Evolutionary conservation across 306 rosid genomes (phyloP).

Genomic region (Casuarina glauca): DNA sequence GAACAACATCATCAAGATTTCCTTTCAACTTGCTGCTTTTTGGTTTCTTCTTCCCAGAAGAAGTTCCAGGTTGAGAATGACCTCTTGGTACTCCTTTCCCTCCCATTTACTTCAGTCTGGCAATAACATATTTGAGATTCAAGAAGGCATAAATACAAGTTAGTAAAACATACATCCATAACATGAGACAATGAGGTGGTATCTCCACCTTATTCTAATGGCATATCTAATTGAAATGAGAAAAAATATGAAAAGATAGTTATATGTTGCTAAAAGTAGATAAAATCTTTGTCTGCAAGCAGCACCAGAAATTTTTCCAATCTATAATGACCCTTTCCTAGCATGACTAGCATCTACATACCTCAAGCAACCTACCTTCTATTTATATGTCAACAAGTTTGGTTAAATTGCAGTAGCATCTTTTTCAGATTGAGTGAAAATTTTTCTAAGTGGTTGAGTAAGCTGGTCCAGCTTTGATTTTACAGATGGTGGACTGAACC

Average conservation of each 20-base stretch:
- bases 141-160: not conserved
- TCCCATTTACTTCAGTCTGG: conserved; percentile 48
- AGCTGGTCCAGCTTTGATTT: not conserved
- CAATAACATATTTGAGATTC: not conserved
- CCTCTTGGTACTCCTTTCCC: conserved; percentile 47
- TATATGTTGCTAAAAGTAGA: not conserved
- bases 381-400: not conserved
- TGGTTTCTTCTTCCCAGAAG: conserved; percentile 46
- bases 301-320: not conserved
- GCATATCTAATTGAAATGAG: not conserved
- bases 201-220: not conserved
- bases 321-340: not conserved
- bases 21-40: conserved; percentile 37
- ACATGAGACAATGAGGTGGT: not conserved
- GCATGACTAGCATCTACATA: not conserved
- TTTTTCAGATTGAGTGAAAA: not conserved
- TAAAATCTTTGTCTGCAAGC: not conserved
- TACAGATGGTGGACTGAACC: not conserved
- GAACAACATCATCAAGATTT: conserved; percentile 41
- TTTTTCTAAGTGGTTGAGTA: not conserved
- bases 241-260: not conserved
- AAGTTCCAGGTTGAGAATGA: conserved; percentile 42
- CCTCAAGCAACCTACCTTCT: not conserved
- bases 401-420: not conserved
- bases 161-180: not conserved